Percentiles rank a stretch among this genome's conserved stretches.
phyloP scores from a whole-genome alignment of 148 eudicot genomes.

The Dysphania ambrosioides region DNA sequence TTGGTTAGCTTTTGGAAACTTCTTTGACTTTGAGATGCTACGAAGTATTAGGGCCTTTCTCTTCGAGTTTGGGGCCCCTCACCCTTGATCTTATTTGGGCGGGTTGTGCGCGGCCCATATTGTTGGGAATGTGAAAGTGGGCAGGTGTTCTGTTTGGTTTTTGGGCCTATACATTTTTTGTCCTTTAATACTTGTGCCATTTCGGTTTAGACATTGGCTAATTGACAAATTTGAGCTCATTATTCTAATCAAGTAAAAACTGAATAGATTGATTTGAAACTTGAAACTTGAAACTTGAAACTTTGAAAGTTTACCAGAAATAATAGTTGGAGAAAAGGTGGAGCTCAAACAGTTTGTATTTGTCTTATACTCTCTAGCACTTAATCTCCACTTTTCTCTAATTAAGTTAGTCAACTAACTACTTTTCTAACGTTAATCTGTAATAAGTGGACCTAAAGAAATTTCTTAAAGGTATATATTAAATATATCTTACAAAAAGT shows the following conservation, averaged over 20 bases:
- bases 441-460: too few relatives aligned
- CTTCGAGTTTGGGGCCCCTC: slow-evolving; percentile 15
- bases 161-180: slow-evolving; percentile 15
- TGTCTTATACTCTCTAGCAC: slow-evolving; percentile 36
- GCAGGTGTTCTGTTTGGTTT: neutral
- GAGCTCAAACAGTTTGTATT: slow-evolving; percentile 22
- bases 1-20: slow-evolving; percentile 33
- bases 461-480: too few relatives aligned
- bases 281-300: slow-evolving; percentile 21
- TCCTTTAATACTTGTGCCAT: slow-evolving; percentile 2
- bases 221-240: slow-evolving; percentile 9
- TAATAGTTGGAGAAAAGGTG: slow-evolving; percentile 26
- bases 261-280: slow-evolving; percentile 4
- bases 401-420: neutral
- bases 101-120: slow-evolving; percentile 30
- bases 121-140: slow-evolving; percentile 32
- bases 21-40: slow-evolving; percentile 33
- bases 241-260: neutral
- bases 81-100: slow-evolving; percentile 23
- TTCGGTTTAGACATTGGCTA: slow-evolving; percentile 12
- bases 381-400: slow-evolving; percentile 15
- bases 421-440: too few relatives aligned
- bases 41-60: neutral
- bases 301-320: slow-evolving; percentile 1
- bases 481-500: too few relatives aligned